Conservation (phyloP, 1,284 basidiomycete species). For the Ceratobasidium sp. region DNA sequence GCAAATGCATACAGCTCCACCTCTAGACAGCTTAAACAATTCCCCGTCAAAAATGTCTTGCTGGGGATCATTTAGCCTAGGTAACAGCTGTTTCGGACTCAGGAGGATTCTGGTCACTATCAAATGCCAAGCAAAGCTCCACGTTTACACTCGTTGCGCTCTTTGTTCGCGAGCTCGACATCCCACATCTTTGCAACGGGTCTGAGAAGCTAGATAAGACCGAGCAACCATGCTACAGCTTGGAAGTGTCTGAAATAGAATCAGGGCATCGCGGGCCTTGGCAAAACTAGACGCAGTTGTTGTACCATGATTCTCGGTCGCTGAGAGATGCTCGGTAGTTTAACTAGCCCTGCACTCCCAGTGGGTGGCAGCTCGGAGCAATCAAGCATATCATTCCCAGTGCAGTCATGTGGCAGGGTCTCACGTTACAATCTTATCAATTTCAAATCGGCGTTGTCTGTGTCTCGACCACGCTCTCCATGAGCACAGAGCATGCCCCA, state of each 20-base stretch:
- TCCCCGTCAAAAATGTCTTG: no score
- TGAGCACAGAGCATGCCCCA: conserved; percentile 31
- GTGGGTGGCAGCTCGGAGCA: neutral
- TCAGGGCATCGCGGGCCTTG: no score
- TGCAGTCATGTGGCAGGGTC: neutral
- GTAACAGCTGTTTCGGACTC: neutral
- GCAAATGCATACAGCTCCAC: no score
- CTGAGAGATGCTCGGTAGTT: no score
- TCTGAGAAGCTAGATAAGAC: no score
- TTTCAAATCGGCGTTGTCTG: neutral
- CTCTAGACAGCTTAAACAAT: no score
- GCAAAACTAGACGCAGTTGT: no score
- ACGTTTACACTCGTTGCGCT: neutral
- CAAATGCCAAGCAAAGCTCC: neutral
- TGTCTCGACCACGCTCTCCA: conserved; percentile 20
- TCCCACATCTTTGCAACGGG: neutral
- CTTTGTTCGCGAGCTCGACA: neutral
- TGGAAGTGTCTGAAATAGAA: no score
- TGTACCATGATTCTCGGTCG: no score
- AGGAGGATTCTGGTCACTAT: neutral
- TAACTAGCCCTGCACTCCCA: neutral
- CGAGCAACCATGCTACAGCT: no score
- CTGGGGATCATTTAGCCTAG: neutral
- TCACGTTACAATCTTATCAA: neutral
- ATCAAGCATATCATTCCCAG: neutral